phyloP scores from a whole-genome alignment of 352 stramenopile genomes.

The Elongisporangium undulatum region DNA sequence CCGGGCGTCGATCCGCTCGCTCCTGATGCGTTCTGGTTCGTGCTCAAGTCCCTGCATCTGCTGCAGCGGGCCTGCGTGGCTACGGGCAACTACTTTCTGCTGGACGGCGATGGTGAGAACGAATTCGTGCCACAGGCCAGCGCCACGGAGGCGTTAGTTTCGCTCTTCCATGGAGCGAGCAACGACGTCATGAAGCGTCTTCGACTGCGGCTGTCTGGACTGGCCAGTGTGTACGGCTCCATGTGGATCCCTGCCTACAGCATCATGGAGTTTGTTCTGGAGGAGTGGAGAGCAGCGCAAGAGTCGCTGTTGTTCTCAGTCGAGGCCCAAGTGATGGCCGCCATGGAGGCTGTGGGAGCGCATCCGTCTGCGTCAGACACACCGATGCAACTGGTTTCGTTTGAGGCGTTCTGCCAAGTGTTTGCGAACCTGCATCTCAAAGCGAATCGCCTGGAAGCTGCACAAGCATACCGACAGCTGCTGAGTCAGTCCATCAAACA shows the following conservation, averaged over 20 bases:
- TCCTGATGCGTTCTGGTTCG: conserved; percentile 46
- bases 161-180: conserved; percentile 23
- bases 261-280: conserved; percentile 37
- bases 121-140: conserved; percentile 43
- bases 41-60: conserved; percentile 38
- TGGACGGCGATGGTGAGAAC: conserved; percentile 36
- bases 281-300: conserved; percentile 39
- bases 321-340: not conserved
- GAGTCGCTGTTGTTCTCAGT: conserved; percentile 5
- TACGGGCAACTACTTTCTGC: conserved; percentile 36
- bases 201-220: conserved; percentile 28
- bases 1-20: conserved; percentile 30
- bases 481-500: conserved; percentile 8
- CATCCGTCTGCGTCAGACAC: not conserved
- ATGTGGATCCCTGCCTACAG: conserved; percentile 51
- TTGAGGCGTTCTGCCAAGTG: conserved; percentile 19
- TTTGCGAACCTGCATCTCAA: conserved; percentile 28
- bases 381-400: conserved; percentile 6
- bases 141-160: conserved; percentile 29
- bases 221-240: conserved; percentile 45
- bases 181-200: conserved; percentile 42
- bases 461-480: conserved; percentile 29
- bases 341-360: not conserved
- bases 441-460: conserved; percentile 22
- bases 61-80: conserved; percentile 34